These are phyloP conservation scores for Acer negundo DNA, from an alignment of 345 rosid species.

Conservation along the genomic window DNA sequence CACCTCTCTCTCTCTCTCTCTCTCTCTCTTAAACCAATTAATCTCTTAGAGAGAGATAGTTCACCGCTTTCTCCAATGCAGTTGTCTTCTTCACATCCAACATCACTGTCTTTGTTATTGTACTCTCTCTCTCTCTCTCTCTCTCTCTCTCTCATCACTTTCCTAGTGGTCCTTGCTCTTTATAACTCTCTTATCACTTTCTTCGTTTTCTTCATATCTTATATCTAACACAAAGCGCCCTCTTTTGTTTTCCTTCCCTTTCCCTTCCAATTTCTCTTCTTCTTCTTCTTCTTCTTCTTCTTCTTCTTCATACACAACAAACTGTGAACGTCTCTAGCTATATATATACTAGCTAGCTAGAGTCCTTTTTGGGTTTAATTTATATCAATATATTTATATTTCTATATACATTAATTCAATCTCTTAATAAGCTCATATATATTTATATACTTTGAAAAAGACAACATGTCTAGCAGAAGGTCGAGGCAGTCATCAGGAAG, in stretches of 20 bases:
- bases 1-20: conserved; percentile 15
- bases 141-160: conserved; percentile 24
- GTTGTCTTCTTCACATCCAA: conserved; percentile 80
- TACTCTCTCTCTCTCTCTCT: conserved; percentile 35
- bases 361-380: background rate
- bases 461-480: conserved; percentile 82
- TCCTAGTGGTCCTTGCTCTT: conserved; percentile 71
- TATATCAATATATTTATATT: too few relatives aligned
- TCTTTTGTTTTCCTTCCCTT: conserved; percentile 11
- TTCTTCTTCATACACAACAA: background rate
- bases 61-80: conserved; percentile 64
- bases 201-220: conserved; percentile 45
- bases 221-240: conserved; percentile 14
- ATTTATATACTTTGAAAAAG: background rate
- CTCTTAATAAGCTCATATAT: too few relatives aligned
- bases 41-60: conserved; percentile 21
- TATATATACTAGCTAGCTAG: background rate
- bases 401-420: too few relatives aligned
- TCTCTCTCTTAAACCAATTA: conserved; percentile 11
- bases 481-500: conserved; percentile 67
- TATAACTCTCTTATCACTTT: conserved; percentile 55
- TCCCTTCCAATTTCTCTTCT: background rate
- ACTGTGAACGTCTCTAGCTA: background rate
- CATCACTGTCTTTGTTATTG: conserved; percentile 63
- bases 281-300: background rate